These are phyloP conservation scores for Zostera marina DNA, from an alignment of 116 monocot genomes.

Conservation along the genomic window DNA sequence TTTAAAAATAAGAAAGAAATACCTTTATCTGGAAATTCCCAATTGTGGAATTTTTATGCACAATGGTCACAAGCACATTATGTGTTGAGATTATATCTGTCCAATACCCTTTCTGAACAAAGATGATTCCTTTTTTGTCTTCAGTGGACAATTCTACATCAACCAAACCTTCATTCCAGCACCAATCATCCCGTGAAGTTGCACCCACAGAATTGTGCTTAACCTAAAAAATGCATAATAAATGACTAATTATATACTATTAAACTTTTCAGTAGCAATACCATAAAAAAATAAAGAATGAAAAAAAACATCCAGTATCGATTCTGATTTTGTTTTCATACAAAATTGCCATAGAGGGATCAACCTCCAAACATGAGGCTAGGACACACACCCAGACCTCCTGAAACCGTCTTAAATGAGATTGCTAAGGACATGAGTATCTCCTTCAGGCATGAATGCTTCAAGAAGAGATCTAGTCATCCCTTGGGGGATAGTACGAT, in stretches of 20 bases:
- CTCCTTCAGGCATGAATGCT: too few relatives aligned
- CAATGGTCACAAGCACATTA: conserved; percentile 53
- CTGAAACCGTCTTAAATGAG: too few relatives aligned
- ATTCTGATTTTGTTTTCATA: too few relatives aligned
- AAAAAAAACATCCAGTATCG: too few relatives aligned
- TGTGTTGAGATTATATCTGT: conserved; percentile 65
- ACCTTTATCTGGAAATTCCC: conserved; percentile 62
- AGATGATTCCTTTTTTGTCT: conserved; percentile 57
- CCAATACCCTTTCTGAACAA: conserved; percentile 90
- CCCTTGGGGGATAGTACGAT: too few relatives aligned
- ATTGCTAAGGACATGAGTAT: too few relatives aligned
- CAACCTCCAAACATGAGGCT: too few relatives aligned
- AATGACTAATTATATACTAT: neutral
- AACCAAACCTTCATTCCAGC: conserved; percentile 57
- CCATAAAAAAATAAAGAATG: too few relatives aligned
- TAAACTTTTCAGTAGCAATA: neutral
- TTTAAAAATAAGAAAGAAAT: conserved; percentile 1
- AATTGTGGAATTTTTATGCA: conserved; percentile 39
- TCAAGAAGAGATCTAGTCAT: too few relatives aligned
- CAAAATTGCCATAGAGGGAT: too few relatives aligned
- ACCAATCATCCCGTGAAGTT: conserved; percentile 55
- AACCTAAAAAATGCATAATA: conserved; percentile 26
- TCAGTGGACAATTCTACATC: conserved; percentile 64
- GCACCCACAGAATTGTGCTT: conserved; percentile 23
- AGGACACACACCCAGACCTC: too few relatives aligned